phyloP scores from a whole-genome alignment of 2,329 filamentous ascomycete genomes.

The Aureobasidium musti region DNA sequence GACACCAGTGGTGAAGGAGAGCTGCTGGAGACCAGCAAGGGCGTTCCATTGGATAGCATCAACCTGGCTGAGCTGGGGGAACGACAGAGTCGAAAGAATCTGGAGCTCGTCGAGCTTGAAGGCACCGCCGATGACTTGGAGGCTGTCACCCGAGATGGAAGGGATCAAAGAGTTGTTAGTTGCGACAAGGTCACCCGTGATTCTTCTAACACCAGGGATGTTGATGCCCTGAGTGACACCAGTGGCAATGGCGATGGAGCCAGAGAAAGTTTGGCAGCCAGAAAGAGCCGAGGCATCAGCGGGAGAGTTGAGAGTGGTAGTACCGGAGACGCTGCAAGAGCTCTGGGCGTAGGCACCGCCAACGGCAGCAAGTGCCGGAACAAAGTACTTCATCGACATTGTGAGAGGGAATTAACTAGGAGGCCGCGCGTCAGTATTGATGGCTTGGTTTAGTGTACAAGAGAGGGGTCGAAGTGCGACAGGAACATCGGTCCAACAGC shows the following conservation, averaged over 20 bases:
- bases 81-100: slow-evolving; percentile 66
- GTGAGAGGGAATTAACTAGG: slow-evolving; percentile 35
- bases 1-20: slow-evolving; percentile 66
- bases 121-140: slow-evolving; percentile 66
- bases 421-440: slow-evolving; percentile 13
- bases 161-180: slow-evolving; percentile 62
- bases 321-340: slow-evolving; percentile 46
- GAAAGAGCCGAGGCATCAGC: slow-evolving; percentile 63
- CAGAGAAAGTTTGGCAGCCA: slow-evolving; percentile 68
- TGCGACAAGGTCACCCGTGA: slow-evolving; percentile 59
- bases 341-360: slow-evolving; percentile 49
- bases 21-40: slow-evolving; percentile 63
- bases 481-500: too few species aligned
- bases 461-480: slow-evolving; percentile 7
- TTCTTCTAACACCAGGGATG: slow-evolving; percentile 63
- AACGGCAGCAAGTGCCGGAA: slow-evolving; percentile 58
- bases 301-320: slow-evolving; percentile 61
- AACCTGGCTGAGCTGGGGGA: slow-evolving; percentile 66
- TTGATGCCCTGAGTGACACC: slow-evolving; percentile 59
- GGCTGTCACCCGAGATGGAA: slow-evolving; percentile 60
- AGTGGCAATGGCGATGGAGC: slow-evolving; percentile 65
- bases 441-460: neutral
- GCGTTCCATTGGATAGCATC: slow-evolving; percentile 70
- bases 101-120: slow-evolving; percentile 71
- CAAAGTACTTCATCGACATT: slow-evolving; percentile 59